Conservation (phyloP, 140 eudicot genomes). For the Bidens hawaiensis region DNA sequence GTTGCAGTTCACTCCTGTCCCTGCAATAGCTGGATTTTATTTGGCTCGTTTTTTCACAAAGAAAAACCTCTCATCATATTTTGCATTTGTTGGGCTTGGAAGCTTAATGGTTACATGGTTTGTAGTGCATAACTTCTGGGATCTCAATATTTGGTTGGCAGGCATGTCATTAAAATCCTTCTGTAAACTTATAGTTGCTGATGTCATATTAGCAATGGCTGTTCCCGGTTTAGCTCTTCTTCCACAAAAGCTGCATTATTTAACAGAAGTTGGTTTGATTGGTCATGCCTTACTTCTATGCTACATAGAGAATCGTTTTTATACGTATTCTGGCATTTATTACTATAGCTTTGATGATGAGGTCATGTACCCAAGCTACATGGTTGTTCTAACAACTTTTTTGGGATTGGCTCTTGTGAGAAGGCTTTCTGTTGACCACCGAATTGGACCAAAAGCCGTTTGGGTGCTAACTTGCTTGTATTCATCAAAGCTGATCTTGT, state of each 20-base stretch:
- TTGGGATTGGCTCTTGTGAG: constrained; percentile 78
- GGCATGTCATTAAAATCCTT: constrained; percentile 94
- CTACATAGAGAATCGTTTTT: constrained; percentile 84
- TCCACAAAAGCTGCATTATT: constrained; percentile 63
- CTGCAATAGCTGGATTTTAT: constrained; percentile 81
- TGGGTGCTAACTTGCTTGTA: constrained; percentile 90
- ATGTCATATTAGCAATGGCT: constrained; percentile 79
- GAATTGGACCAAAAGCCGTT: constrained; percentile 80
- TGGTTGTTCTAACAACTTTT: constrained; percentile 79
- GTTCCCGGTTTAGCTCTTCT: constrained; percentile 92
- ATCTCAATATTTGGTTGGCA: constrained; percentile 95
- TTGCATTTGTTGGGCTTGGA: constrained; percentile 82
- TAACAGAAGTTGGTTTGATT: constrained; percentile 78
- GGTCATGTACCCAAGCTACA: constrained; percentile 95
- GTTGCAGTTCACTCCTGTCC: constrained; percentile 86
- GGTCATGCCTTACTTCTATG: constrained; percentile 78
- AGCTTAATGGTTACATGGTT: constrained; percentile 91
- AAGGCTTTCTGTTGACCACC: constrained; percentile 69
- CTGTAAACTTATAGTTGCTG: constrained; percentile 85
- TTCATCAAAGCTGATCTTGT: constrained; percentile 76
- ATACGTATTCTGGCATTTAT: constrained; percentile 72
- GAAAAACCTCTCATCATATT: constrained; percentile 80
- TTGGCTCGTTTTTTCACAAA: constrained; percentile 90
- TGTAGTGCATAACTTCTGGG: constrained; percentile 91
- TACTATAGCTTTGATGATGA: constrained; percentile 94